These are phyloP conservation scores for Scytalidium sp. DNA, from an alignment of 2,329 filamentous ascomycete species.

Conservation along the genomic window DNA sequence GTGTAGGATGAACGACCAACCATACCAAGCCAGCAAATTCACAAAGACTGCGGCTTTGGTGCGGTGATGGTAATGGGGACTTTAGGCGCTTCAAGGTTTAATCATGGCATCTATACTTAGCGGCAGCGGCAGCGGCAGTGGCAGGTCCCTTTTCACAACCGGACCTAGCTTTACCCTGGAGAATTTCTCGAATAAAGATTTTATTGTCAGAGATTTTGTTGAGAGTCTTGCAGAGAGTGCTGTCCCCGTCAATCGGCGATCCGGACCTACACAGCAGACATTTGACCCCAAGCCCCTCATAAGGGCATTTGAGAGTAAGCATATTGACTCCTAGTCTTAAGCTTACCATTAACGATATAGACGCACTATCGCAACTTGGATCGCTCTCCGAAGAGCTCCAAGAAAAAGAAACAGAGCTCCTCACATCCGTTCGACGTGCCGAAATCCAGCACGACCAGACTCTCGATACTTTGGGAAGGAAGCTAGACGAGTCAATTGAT, in stretches of 20 bases:
- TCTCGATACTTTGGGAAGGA: conserved; percentile 79
- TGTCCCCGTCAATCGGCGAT: conserved; percentile 75
- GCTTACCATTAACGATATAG: conserved; percentile 35
- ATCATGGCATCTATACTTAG: conserved; percentile 24
- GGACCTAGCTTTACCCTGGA: conserved; percentile 84
- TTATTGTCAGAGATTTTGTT: conserved; percentile 97
- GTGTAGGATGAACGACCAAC: not conserved
- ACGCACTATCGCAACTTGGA: conserved; percentile 65
- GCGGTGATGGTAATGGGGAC: conserved; percentile 7
- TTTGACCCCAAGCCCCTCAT: conserved; percentile 98
- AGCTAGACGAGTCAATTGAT: conserved; percentile 87
- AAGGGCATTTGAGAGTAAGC: conserved; percentile 79
- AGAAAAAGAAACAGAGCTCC: conserved; percentile 84
- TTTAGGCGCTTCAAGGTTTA: conserved; percentile 8
- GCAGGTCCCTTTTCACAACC: conserved; percentile 63
- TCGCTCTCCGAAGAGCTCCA: conserved; percentile 80
- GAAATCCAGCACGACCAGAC: conserved; percentile 92
- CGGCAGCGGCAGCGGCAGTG: conserved; percentile 16
- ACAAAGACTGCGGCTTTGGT: not conserved
- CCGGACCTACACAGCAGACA: conserved; percentile 57
- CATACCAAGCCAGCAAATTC: not conserved
- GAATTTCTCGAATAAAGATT: conserved; percentile 85
- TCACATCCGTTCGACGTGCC: conserved; percentile 84
- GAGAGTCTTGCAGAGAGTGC: conserved; percentile 87
- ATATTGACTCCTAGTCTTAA: not conserved